Conservation (phyloP, 1,284 basidiomycete species). For the Cutaneotrichosporon sp. region DNA sequence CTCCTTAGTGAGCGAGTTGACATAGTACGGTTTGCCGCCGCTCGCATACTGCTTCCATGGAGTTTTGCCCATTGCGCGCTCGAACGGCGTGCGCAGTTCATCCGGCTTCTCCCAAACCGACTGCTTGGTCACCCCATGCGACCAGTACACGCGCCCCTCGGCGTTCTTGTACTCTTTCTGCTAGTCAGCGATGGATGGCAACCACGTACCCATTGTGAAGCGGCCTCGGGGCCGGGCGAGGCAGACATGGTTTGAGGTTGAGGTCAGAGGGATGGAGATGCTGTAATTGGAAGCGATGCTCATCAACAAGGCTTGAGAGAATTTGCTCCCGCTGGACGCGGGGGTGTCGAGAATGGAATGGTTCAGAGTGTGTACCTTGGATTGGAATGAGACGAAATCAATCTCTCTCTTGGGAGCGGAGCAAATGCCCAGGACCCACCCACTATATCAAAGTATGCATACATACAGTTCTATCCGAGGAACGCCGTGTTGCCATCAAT, state of each 20-base stretch:
- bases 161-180: constrained; percentile 51
- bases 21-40: constrained; percentile 85
- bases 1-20: constrained; percentile 62
- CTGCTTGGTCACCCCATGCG: constrained; percentile 51
- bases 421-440: too few relatives aligned
- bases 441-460: too few relatives aligned
- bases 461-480: constrained; percentile 36
- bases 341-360: too few relatives aligned
- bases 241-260: constrained; percentile 1
- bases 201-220: constrained; percentile 30
- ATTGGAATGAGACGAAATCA: too few relatives aligned
- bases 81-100: constrained; percentile 69
- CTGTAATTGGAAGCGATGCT: neutral
- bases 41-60: constrained; percentile 92
- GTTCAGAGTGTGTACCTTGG: too few relatives aligned
- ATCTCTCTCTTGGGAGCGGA: too few relatives aligned
- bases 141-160: constrained; percentile 53
- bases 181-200: neutral
- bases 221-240: constrained; percentile 25
- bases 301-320: neutral
- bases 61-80: constrained; percentile 81
- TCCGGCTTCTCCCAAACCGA: constrained; percentile 56
- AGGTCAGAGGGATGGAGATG: neutral
- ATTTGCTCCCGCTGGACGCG: neutral
- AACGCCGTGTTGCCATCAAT: constrained; percentile 52